phyloP scores from a whole-genome alignment of 2,329 filamentous ascomycete genomes.

The Aspergillus proliferans region DNA sequence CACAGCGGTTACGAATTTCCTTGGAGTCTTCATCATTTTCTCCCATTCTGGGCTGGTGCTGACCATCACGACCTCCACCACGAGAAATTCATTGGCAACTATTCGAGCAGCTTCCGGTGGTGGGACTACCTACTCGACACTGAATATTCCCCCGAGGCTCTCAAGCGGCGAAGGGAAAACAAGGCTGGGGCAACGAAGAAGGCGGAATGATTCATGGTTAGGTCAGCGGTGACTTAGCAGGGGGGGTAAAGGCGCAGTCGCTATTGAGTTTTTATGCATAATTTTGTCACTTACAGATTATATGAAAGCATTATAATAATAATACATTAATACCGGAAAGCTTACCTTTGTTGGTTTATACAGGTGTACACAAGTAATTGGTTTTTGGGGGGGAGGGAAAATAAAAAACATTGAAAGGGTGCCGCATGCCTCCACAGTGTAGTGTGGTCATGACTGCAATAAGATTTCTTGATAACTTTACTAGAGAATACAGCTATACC shows the following conservation, averaged over 20 bases:
- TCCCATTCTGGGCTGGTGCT: constrained; percentile 96
- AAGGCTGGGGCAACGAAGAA: constrained; percentile 23
- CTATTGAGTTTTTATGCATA: background rate
- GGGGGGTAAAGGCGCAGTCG: background rate
- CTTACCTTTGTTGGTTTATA: too few species aligned
- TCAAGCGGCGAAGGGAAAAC: constrained; percentile 70
- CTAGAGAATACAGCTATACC: too few species aligned
- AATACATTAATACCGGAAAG: background rate
- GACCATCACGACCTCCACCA: constrained; percentile 96
- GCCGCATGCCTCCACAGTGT: too few species aligned
- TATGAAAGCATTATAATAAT: background rate
- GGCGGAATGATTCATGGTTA: constrained; percentile 14
- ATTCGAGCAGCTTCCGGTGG: constrained; percentile 96
- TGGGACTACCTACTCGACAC: constrained; percentile 95
- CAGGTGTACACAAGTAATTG: background rate
- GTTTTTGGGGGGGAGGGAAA: too few species aligned
- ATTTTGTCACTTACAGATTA: too few species aligned
- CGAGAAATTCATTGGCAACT: constrained; percentile 98
- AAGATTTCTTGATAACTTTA: too few species aligned
- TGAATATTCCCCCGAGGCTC: constrained; percentile 81
- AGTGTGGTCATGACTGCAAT: too few species aligned
- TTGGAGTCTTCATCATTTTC: constrained; percentile 89
- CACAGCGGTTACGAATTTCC: constrained; percentile 98
- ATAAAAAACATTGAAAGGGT: too few species aligned
- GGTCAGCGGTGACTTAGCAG: background rate